Evolutionary conservation across 306 rosid genomes (phyloP), one percentile per base, ranked within the genome.

Genomic region (Comarum palustre): DNA sequence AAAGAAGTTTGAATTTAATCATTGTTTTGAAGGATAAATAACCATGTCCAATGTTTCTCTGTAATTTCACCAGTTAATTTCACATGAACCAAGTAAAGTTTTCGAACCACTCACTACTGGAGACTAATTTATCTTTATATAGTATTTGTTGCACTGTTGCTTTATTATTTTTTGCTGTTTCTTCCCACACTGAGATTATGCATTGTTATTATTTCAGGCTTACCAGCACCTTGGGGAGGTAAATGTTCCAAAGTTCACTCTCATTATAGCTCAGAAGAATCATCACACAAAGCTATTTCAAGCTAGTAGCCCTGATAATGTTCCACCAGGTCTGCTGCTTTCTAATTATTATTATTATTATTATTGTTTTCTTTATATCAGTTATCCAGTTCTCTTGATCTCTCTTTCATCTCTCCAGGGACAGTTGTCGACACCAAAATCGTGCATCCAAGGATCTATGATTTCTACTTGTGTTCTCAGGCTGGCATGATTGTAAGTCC

Each of bases 381-480:
- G 15, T 68, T 39, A 2, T 50, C 48, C 69, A 68, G 36, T 52
- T 14, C 68, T 58, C 34, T n/a, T 71, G 52, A 67, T 29, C 42
- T 66, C 25, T 47, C 63, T 20, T 39, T 65, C 57, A 38, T 58
- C 59, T 14, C 73, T 79, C 55, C 82, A 89, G 97, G 99, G 70
- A 94, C 97, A 13, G 89, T 94, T 25, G 96, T 94, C 10, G 99
- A 94, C 89, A 85, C 90, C 22, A 78, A 80, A 74, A 84, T 94
- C 42, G 89, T 82, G 43, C 99, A 91, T 83, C 97, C 96, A 13
- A 84, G 82, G 78, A 89, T 80, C 75, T 91, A 82, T 39, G 96
- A 94, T 80, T 94, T 94, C 82, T 94, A 82, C 87, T 74, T 91
- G 94, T 94, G 97, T 74, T 75, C 98, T 71, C 96, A 91, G 69